Evolutionary conservation across 495 filamentous ascomycete species (phyloP).

Genomic region (Neohortaea acidophila): DNA sequence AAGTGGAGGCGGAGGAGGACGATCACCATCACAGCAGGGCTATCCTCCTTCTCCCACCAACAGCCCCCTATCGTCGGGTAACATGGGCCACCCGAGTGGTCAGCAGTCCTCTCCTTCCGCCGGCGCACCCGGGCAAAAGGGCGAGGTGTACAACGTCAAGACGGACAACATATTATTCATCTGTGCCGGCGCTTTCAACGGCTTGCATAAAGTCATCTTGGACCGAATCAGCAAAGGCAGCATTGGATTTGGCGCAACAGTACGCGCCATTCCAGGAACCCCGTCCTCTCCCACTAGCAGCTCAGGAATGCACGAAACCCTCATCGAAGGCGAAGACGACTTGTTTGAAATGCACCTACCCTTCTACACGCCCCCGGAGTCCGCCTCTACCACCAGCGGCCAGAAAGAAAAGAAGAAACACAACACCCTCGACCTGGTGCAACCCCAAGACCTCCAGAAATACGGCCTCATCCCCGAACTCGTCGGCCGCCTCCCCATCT

Average conservation of each 20-base stretch:
- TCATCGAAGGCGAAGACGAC: slow-evolving; percentile 36
- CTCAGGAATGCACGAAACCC: slow-evolving; percentile 33
- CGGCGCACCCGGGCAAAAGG: slow-evolving; percentile 36
- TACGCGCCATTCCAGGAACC: slow-evolving; percentile 16
- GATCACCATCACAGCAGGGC: no score
- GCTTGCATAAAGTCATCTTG: slow-evolving; percentile 75
- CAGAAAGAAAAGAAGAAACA: slow-evolving; percentile 36
- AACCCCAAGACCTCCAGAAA: slow-evolving; percentile 67
- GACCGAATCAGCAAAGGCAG: slow-evolving; percentile 73
- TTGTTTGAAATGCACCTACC: slow-evolving; percentile 55
- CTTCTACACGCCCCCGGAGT: slow-evolving; percentile 37
- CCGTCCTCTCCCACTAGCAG: background rate
- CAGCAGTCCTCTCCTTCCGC: slow-evolving; percentile 3
- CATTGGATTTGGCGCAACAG: slow-evolving; percentile 79
- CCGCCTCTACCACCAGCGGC: background rate
- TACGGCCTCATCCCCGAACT: slow-evolving; percentile 94
- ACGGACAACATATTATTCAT: slow-evolving; percentile 96
- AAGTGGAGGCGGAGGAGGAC: slow-evolving; percentile 9
- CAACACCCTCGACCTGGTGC: slow-evolving; percentile 68
- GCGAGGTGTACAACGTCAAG: slow-evolving; percentile 76
- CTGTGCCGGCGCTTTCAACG: slow-evolving; percentile 88
- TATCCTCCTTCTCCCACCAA: slow-evolving; percentile 30
- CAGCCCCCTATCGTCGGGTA: slow-evolving; percentile 33
- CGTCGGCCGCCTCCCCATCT: slow-evolving; percentile 76
- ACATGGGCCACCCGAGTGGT: slow-evolving; percentile 6